Evolutionary conservation across 2,329 filamentous ascomycete species (phyloP).

Genomic region (Karstenula rhodostoma): DNA sequence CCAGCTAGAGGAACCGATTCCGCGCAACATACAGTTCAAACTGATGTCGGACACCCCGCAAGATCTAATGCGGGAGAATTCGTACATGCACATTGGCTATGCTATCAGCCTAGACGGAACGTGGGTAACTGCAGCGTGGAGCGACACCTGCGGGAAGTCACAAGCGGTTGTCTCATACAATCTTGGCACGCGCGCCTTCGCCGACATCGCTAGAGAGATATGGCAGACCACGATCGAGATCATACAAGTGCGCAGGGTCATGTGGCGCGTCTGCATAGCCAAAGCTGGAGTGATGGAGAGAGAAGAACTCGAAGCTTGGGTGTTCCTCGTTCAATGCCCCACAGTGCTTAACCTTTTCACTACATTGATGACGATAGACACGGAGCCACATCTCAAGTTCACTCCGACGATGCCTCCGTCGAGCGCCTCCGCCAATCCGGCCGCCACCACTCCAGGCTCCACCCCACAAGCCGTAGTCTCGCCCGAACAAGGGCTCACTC

Average conservation of each 20-base stretch:
- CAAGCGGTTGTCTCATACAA: conserved; percentile 79
- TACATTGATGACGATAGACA: conserved; percentile 71
- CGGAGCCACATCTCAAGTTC: conserved; percentile 69
- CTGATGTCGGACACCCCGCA: conserved; percentile 71
- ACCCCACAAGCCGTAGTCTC: conserved; percentile 46
- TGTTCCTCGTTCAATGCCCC: conserved; percentile 45
- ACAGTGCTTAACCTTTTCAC: conserved; percentile 49
- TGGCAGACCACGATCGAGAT: conserved; percentile 82
- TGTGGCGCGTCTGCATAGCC: conserved; percentile 79
- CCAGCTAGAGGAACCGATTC: conserved; percentile 73
- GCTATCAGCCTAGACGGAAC: conserved; percentile 76
- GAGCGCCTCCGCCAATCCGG: conserved; percentile 25
- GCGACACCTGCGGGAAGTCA: conserved; percentile 76
- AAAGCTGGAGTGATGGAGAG: conserved; percentile 74
- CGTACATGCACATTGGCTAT: conserved; percentile 82
- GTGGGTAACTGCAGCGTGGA: conserved; percentile 85
- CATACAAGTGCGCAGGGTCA: conserved; percentile 72
- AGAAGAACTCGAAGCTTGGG: conserved; percentile 65
- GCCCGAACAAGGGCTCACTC: conserved; percentile 60
- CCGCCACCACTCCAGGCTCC: conserved; percentile 46
- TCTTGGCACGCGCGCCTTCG: conserved; percentile 67
- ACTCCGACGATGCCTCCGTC: conserved; percentile 57
- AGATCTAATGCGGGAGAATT: conserved; percentile 79
- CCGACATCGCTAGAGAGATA: conserved; percentile 75
- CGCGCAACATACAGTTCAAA: conserved; percentile 79